These are phyloP conservation scores for Conidiobolus incongruus DNA, from an alignment of 371 early-diverging fungal genomes.

Conservation along the genomic window DNA sequence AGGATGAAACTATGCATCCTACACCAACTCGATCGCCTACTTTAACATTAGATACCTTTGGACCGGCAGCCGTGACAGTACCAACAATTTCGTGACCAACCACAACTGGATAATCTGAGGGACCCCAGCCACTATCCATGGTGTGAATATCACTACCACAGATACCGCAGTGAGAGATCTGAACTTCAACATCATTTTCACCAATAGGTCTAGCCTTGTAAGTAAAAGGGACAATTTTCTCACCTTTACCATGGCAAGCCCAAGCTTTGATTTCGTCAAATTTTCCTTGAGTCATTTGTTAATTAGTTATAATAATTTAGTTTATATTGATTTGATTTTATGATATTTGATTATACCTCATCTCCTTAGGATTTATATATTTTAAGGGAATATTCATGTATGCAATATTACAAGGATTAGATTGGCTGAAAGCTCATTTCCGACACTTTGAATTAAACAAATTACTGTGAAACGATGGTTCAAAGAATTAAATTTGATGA, in stretches of 20 bases:
- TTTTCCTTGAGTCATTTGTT: no score
- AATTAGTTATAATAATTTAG: no score
- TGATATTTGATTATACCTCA: no score
- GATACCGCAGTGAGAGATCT: slow-evolving; percentile 26
- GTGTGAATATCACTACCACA: slow-evolving; percentile 39
- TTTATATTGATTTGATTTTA: no score
- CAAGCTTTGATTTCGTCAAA: slow-evolving; percentile 10
- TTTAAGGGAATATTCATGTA: no score
- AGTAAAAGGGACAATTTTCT: slow-evolving; percentile 11
- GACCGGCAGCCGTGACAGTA: slow-evolving; percentile 27
- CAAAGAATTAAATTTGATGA: no score
- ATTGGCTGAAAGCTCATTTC: no score
- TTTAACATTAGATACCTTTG: slow-evolving; percentile 16
- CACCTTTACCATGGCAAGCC: slow-evolving; percentile 12
- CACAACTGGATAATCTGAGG: slow-evolving; percentile 13
- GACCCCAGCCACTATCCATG: slow-evolving; percentile 29
- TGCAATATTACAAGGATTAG: no score
- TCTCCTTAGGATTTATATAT: no score
- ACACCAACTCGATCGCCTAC: slow-evolving; percentile 61
- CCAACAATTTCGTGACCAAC: no score
- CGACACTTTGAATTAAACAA: no score
- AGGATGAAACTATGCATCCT: slow-evolving; percentile 26
- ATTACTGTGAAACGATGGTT: no score
- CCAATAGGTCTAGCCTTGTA: slow-evolving; percentile 17
- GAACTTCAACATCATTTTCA: slow-evolving; percentile 22